These are phyloP conservation scores for Peniophora sp. DNA, from an alignment of 1,284 basidiomycete genomes.

Conservation along the genomic window DNA sequence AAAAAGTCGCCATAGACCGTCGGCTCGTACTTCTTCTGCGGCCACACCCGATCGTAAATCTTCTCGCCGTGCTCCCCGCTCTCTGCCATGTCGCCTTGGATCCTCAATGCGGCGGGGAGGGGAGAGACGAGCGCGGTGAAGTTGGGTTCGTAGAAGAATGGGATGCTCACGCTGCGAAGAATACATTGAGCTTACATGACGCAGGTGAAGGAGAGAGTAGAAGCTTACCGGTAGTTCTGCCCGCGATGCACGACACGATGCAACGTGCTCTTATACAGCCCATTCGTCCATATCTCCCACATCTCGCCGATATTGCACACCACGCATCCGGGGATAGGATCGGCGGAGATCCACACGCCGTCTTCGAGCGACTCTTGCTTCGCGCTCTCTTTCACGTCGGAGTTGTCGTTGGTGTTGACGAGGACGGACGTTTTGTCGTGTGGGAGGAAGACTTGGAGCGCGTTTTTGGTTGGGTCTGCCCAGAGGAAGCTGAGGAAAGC, in stretches of 20 bases:
- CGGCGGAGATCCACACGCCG: constrained; percentile 71
- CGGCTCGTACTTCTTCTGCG: constrained; percentile 29
- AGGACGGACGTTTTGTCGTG: constrained; percentile 23
- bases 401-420: constrained; percentile 27
- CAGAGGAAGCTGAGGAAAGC: constrained; percentile 54
- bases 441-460: constrained; percentile 72
- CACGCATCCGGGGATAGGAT: constrained; percentile 70
- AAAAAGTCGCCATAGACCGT: constrained; percentile 73
- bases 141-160: constrained; percentile 85
- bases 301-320: constrained; percentile 84
- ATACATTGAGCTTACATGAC: constrained; percentile 5
- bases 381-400: constrained; percentile 39
- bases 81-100: constrained; percentile 24
- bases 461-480: constrained; percentile 69
- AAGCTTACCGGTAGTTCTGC: constrained; percentile 63
- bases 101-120: constrained; percentile 43
- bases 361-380: constrained; percentile 48
- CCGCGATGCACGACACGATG: constrained; percentile 73
- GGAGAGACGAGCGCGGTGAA: constrained; percentile 61
- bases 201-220: not conserved
- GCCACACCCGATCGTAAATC: constrained; percentile 8
- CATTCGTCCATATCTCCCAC: constrained; percentile 84
- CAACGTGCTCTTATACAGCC: constrained; percentile 69
- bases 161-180: constrained; percentile 52
- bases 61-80: constrained; percentile 10